phyloP scores from a whole-genome alignment of 2,329 filamentous ascomycete species.

The Thelonectria discophora region DNA sequence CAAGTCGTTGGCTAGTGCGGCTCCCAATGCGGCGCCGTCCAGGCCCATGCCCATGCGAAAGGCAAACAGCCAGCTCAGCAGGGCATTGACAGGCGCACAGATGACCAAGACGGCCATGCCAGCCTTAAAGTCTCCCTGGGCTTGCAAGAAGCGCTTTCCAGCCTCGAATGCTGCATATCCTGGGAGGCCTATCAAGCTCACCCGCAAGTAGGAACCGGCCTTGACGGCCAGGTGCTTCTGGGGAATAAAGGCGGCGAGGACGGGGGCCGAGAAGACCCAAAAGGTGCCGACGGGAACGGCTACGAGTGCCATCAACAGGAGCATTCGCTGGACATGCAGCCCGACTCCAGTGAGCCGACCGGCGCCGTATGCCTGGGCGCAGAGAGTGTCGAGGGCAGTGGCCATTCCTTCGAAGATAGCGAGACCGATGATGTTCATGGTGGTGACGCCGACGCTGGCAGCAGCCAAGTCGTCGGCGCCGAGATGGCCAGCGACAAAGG shows the following conservation, averaged over 20 bases:
- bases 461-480: constrained; percentile 62
- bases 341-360: constrained; percentile 58
- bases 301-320: constrained; percentile 57
- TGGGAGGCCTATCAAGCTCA: constrained; percentile 59
- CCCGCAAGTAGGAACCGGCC: constrained; percentile 58
- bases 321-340: constrained; percentile 62
- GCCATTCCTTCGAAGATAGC: constrained; percentile 50
- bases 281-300: constrained; percentile 58
- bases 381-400: constrained; percentile 40
- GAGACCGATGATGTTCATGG: constrained; percentile 62
- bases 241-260: constrained; percentile 56
- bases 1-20: constrained; percentile 58
- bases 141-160: constrained; percentile 63
- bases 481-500: constrained; percentile 61
- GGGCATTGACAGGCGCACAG: constrained; percentile 57
- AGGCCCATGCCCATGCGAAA: constrained; percentile 55
- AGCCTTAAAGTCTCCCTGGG: constrained; percentile 62
- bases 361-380: constrained; percentile 42
- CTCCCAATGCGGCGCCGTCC: constrained; percentile 59
- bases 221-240: constrained; percentile 57
- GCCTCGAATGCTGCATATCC: constrained; percentile 64
- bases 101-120: constrained; percentile 57
- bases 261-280: constrained; percentile 59
- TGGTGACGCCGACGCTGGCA: constrained; percentile 61
- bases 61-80: constrained; percentile 60